Evolutionary conservation across 371 early-diverging fungal genomes (phyloP), one percentile per base, ranked within the genome.

Genomic region (Syncephalastrum monosporum): DNA sequence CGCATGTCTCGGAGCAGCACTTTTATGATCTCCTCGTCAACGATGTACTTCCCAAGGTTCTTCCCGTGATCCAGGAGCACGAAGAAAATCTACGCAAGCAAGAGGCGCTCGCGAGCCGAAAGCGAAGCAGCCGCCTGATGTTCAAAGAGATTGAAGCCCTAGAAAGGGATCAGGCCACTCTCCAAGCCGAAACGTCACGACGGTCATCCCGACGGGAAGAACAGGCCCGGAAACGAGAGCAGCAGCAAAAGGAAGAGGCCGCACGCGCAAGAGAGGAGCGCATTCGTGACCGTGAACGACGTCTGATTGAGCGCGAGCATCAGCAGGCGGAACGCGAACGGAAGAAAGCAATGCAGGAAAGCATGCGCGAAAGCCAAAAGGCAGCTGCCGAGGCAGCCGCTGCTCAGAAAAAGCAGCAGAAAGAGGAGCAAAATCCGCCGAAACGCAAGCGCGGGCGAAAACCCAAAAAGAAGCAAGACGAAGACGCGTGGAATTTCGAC

Each of bases 111-210:
- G 55, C 66, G n/a, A 71, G 83, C 44, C 77, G 87, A 41, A 90
- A 88, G 55, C 59, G 91, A 43, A 86, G 87, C 21, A 82, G 87
- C 14, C 81, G 89, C 29, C 75, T 88, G 17, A 81, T 85, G 58
- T 72, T 82, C 48, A 71, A 68, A 33, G 85, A 82, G 38, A 56
- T 84, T 51, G 81, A 81, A 42, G 65, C 74, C 17, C 64, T 80
- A 23, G 84, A 81, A 47, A 64, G 65, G 29, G 72, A 67, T 19
- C 72, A 72, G 15, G 61, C 64, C 19, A 59, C 50, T 19, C 71
- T 59, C 12, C 41, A 29, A 42, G 44, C 17, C 13, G 17, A 54
- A 10, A 41, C 45, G 13, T 50, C 65, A 14, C 45, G 60, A 25
- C 56, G 56, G 25, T 59, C 65, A 5, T 61, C 72, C 13, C 68